Evolutionary conservation across 108 stramenopile species (phyloP).

Genomic region (Nitzschia inconspicua): DNA sequence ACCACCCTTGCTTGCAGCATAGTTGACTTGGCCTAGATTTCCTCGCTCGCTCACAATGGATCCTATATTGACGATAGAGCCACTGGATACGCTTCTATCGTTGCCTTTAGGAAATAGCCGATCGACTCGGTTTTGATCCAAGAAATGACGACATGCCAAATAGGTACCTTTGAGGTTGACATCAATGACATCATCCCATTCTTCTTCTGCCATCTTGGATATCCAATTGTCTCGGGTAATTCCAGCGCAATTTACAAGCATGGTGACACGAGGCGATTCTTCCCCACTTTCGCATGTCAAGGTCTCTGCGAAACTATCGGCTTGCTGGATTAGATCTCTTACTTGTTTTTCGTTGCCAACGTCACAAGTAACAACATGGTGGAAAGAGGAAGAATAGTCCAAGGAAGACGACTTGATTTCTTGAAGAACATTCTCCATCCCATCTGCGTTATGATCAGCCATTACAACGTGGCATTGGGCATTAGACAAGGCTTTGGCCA

Average conservation of each 20-base stretch:
- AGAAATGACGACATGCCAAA: slow-evolving; percentile 55
- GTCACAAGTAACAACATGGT: slow-evolving; percentile 38
- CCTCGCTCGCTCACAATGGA: slow-evolving; percentile 66
- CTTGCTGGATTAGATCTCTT: slow-evolving; percentile 23
- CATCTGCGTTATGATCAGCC: slow-evolving; percentile 21
- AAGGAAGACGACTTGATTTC: background rate
- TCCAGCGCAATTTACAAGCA: slow-evolving; percentile 78
- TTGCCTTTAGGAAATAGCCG: background rate
- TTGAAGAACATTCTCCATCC: slow-evolving; percentile 9
- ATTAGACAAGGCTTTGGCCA: slow-evolving; percentile 49
- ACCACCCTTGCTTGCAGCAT: slow-evolving; percentile 83
- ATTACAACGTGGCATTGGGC: slow-evolving; percentile 57
- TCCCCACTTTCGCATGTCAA: slow-evolving; percentile 15
- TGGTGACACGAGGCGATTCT: slow-evolving; percentile 30
- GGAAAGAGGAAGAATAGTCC: slow-evolving; percentile 11
- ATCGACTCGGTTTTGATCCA: slow-evolving; percentile 29
- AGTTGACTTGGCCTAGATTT: slow-evolving; percentile 79
- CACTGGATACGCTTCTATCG: slow-evolving; percentile 22
- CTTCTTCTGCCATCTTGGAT: slow-evolving; percentile 62
- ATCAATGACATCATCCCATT: slow-evolving; percentile 74
- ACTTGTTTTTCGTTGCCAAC: slow-evolving; percentile 51
- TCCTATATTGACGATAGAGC: slow-evolving; percentile 69
- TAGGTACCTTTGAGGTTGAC: slow-evolving; percentile 85
- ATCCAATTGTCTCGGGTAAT: slow-evolving; percentile 68
- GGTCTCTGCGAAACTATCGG: slow-evolving; percentile 24